phyloP scores from a whole-genome alignment of 306 rosid genomes.

The Ziziphus jujuba region DNA sequence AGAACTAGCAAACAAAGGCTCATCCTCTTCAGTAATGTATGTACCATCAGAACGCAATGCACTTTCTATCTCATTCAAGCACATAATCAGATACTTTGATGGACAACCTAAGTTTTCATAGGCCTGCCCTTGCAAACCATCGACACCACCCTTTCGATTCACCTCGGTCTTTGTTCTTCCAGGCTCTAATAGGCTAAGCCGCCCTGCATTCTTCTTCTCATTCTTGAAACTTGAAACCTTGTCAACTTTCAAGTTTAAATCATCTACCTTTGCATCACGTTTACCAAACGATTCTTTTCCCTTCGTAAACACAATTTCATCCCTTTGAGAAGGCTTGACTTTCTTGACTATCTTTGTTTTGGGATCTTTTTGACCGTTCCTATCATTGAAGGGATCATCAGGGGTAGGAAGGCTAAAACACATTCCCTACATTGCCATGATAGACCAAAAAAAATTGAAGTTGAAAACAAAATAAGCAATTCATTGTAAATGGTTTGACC shows the following conservation, averaged over 20 bases:
- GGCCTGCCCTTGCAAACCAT: constrained; percentile 22
- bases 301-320: constrained; percentile 27
- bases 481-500: not conserved
- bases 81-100: constrained; percentile 73
- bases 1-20: constrained; percentile 51
- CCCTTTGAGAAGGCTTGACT: constrained; percentile 24
- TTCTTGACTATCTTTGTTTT: constrained; percentile 31
- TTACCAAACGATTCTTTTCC: constrained; percentile 38
- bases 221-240: constrained; percentile 23
- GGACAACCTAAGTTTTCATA: constrained; percentile 50
- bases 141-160: constrained; percentile 24
- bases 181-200: constrained; percentile 21
- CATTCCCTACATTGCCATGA: constrained; percentile 73
- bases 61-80: constrained; percentile 75
- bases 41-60: constrained; percentile 55
- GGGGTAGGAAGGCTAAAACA: constrained; percentile 86
- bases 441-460: constrained; percentile 1
- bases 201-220: constrained; percentile 11
- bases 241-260: constrained; percentile 12
- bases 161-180: constrained; percentile 28
- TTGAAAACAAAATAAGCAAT: not conserved
- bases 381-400: constrained; percentile 89
- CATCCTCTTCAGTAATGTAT: constrained; percentile 49
- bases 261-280: constrained; percentile 17
- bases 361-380: constrained; percentile 46